phyloP scores from a whole-genome alignment of 148 eudicot genomes.

The Chenopodium album region DNA sequence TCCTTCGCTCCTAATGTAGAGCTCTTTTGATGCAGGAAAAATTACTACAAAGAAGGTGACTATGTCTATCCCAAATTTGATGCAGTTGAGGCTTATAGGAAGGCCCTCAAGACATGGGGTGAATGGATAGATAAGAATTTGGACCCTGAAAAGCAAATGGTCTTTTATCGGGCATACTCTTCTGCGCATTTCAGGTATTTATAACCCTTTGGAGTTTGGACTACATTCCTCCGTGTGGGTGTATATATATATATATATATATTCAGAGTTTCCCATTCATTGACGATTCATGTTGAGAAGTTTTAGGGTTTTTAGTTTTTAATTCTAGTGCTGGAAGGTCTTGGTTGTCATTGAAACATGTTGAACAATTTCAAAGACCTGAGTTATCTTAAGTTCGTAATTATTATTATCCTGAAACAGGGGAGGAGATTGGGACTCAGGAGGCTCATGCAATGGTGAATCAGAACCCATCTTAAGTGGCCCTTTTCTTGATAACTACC shows the following conservation, averaged over 20 bases:
- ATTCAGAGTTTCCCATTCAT: neutral
- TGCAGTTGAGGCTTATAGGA: constrained; percentile 83
- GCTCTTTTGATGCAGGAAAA: constrained; percentile 56
- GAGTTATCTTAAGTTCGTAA: neutral
- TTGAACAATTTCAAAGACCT: neutral
- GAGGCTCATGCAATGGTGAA: constrained; percentile 86
- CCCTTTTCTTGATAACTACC: constrained; percentile 58
- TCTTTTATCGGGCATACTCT: constrained; percentile 88
- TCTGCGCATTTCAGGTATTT: constrained; percentile 86
- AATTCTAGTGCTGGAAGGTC: neutral
- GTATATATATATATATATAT: neutral
- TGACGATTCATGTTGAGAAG: neutral
- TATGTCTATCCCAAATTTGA: constrained; percentile 62
- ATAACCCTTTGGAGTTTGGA: neutral
- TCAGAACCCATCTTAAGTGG: constrained; percentile 60
- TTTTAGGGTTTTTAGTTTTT: neutral
- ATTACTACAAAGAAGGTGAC: constrained; percentile 85
- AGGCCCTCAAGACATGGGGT: constrained; percentile 88
- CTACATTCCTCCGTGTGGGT: neutral
- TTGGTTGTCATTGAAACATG: neutral
- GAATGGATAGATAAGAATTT: constrained; percentile 68
- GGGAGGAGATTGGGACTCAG: constrained; percentile 99
- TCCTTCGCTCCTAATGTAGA: neutral
- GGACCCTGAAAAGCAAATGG: constrained; percentile 48
- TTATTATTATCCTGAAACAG: constrained; percentile 32